Evolutionary conservation across 2,329 filamentous ascomycete genomes (phyloP), one percentile per base, ranked within the genome.

Genomic region (Lecanicillium sp.): DNA sequence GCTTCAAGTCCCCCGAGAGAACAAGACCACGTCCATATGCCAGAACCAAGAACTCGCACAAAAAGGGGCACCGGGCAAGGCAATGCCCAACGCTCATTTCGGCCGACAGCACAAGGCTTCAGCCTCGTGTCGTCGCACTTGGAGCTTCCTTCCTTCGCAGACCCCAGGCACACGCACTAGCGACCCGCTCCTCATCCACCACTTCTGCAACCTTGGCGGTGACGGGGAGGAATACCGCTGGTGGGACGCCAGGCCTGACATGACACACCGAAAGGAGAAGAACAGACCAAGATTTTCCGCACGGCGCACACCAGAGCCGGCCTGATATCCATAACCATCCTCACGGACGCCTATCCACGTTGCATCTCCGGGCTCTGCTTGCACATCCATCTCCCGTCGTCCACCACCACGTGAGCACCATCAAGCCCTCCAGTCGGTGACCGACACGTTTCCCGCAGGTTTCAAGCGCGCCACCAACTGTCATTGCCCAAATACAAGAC

Each of bases 391-490:
- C 5, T 32, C 15, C 29, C 11, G 29, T 37, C 15, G 32, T n/a
- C n/a, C n/a, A 27, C 42, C 27, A n/a, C 29, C 30, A 27, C 20
- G 30, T 36, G 41, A 44, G 30, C 15, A 27, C 5, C 2, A 24
- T 7, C 26, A 37, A 17, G 42, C 42, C 15, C 23, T 27, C 24
- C 11, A 27, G 32, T 44, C 17, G 23, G 23, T 21, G 15, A 24
- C 23, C 8, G n/a, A 20, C 43, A 46, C 19, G 43, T 23, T 26
- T 21, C 12, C 43, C 23, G 35, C 35, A 46, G 17, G 33, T 46
- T 46, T 38, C 33, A 37, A 24, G 10, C 20, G 15, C 5, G n/a
- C 19, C 10, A 12, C 33, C 19, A 10, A 21, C n/a, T n/a, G n/a
- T n/a, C n/a, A n/a, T n/a, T n/a, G n/a, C n/a, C n/a, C n/a, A n/a